Conservation (phyloP, 2,329 filamentous ascomycete species). For the Ilyonectria mors-panacis region DNA sequence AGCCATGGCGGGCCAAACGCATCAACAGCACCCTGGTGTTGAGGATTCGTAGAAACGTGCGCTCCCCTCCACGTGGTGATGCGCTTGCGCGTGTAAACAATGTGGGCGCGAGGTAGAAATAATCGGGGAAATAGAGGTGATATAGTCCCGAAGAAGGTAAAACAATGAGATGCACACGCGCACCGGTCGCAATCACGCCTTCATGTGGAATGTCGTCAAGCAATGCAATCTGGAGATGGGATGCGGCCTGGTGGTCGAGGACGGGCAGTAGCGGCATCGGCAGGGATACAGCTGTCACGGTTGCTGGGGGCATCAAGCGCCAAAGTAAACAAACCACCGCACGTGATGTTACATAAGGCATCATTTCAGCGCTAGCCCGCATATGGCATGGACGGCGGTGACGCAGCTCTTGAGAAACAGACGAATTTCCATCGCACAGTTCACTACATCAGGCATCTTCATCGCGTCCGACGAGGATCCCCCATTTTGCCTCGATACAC, state of each 20-base stretch:
- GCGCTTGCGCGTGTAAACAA: constrained; percentile 46
- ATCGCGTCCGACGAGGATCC: constrained; percentile 17
- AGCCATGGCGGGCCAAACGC: constrained; percentile 51
- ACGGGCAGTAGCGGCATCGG: constrained; percentile 35
- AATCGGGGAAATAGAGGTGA: constrained; percentile 12
- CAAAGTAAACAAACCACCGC: constrained; percentile 48
- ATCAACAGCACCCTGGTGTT: constrained; percentile 46
- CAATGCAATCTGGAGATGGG: constrained; percentile 38
- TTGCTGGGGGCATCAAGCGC: constrained; percentile 46
- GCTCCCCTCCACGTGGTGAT: constrained; percentile 29
- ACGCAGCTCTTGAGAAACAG: constrained; percentile 26
- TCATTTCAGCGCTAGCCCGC: constrained; percentile 29
- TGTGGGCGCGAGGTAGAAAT: constrained; percentile 25
- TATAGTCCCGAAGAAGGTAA: constrained; percentile 28
- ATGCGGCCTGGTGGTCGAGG: constrained; percentile 29
- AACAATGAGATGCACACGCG: constrained; percentile 44
- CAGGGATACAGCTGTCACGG: constrained; percentile 40
- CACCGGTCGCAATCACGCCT: constrained; percentile 41
- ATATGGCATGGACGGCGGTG: constrained; percentile 32
- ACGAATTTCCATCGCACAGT: constrained; percentile 29
- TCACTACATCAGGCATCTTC: constrained; percentile 7
- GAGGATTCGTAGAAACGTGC: constrained; percentile 31
- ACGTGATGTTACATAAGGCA: constrained; percentile 39
- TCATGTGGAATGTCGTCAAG: constrained; percentile 47
- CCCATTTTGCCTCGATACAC: background rate